Conservation (phyloP, 805 yeast species). For the Cyberlindnera euphorbiae region DNA sequence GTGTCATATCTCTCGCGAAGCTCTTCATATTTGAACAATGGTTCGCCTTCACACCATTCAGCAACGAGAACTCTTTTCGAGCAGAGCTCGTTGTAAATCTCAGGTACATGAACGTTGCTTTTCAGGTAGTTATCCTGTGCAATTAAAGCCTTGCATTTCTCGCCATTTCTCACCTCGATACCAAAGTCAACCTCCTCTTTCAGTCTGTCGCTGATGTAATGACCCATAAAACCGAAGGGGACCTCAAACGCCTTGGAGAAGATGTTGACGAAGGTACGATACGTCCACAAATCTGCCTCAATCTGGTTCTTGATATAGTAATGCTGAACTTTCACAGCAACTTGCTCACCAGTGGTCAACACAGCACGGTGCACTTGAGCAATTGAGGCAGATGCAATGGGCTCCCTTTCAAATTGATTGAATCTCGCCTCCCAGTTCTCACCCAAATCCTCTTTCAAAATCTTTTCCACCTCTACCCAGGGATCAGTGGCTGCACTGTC, state of each 20-base stretch:
- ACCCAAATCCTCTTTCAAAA: constrained; percentile 39
- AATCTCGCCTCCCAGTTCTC: constrained; percentile 36
- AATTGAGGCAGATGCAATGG: constrained; percentile 72
- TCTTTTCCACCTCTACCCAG: constrained; percentile 42
- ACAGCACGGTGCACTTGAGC: constrained; percentile 64
- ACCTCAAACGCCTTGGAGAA: constrained; percentile 58
- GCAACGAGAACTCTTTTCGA: constrained; percentile 50
- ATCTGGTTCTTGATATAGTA: constrained; percentile 57
- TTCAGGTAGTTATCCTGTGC: constrained; percentile 37
- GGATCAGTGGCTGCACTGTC: constrained; percentile 63
- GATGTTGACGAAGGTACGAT: constrained; percentile 43
- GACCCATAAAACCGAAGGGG: constrained; percentile 53
- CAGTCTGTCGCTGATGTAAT: constrained; percentile 54
- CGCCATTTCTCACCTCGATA: constrained; percentile 52
- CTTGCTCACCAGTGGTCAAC: constrained; percentile 43
- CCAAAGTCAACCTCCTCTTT: constrained; percentile 57
- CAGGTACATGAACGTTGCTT: constrained; percentile 51
- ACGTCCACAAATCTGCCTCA: constrained; percentile 55
- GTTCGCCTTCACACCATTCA: constrained; percentile 76
- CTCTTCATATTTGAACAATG: constrained; percentile 43
- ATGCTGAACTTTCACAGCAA: constrained; percentile 67
- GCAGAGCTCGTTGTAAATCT: constrained; percentile 40
- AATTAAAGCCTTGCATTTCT: constrained; percentile 34
- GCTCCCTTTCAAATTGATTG: constrained; percentile 43
- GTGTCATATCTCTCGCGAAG: constrained; percentile 37